phyloP scores from a whole-genome alignment of 2,329 filamentous ascomycete species.

The Alternaria metachromatica region DNA sequence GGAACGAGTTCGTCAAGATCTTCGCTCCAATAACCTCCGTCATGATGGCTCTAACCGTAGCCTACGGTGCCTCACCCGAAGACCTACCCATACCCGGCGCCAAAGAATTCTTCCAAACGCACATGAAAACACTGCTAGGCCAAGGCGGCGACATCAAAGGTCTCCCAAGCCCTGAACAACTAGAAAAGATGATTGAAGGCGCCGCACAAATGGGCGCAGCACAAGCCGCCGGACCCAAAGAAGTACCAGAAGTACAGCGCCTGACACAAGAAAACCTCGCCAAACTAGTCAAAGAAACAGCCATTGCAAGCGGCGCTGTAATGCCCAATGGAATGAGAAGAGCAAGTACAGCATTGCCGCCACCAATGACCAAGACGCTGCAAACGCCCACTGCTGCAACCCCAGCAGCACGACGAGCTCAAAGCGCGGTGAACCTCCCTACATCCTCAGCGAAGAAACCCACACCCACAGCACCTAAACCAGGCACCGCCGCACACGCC shows the following conservation, averaged over 20 bases:
- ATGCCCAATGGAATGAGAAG: conserved; percentile 40
- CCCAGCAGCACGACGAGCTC: conserved; percentile 24
- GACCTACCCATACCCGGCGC: conserved; percentile 45
- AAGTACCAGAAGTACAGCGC: conserved; percentile 37
- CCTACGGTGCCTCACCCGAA: conserved; percentile 50
- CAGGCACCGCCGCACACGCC: conserved; percentile 15
- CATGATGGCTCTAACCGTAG: conserved; percentile 55
- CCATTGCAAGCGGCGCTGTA: conserved; percentile 44
- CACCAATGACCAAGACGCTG: conserved; percentile 31
- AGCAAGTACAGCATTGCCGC: conserved; percentile 37
- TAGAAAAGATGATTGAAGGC: conserved; percentile 48
- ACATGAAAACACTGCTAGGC: conserved; percentile 41
- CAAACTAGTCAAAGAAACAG: conserved; percentile 47
- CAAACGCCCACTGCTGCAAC: conserved; percentile 21
- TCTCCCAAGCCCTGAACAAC: conserved; percentile 42
- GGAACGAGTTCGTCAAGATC: conserved; percentile 60
- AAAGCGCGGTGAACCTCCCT: conserved; percentile 32
- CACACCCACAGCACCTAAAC: conserved; percentile 10
- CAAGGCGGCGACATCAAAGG: conserved; percentile 43
- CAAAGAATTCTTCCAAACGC: conserved; percentile 44
- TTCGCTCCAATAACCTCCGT: conserved; percentile 60
- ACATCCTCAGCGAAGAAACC: conserved; percentile 20
- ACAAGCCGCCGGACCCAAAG: conserved; percentile 35
- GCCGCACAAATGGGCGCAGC: conserved; percentile 42
- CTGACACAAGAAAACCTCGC: conserved; percentile 48